Conservation (phyloP, 2,329 filamentous ascomycete genomes). For the Beauveria varroae region DNA sequence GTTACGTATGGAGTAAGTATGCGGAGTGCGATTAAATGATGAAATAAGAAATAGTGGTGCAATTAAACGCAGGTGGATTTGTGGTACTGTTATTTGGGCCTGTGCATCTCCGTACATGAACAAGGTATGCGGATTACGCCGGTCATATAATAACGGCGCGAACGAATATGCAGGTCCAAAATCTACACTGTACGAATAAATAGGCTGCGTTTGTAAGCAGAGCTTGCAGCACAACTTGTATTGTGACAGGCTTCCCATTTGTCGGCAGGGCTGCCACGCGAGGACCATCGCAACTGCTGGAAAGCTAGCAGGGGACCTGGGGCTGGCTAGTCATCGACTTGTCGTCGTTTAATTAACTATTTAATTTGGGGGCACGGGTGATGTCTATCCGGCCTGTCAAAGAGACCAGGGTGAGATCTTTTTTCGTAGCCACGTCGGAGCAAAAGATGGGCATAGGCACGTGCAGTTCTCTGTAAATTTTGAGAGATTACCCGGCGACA, state of each 20-base stretch:
- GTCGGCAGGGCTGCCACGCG: conserved; percentile 1
- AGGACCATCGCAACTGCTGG: neutral
- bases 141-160: neutral
- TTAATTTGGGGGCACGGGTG: conserved; percentile 9
- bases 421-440: neutral
- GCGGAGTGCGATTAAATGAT: neutral
- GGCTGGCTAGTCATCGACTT: neutral
- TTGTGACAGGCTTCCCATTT: neutral
- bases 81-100: neutral
- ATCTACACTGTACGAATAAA: neutral
- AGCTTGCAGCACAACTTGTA: neutral
- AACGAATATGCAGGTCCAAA: neutral
- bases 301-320: neutral
- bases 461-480: neutral
- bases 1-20: neutral
- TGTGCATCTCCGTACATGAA: neutral
- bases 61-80: neutral
- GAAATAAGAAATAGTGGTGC: neutral
- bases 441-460: neutral
- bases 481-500: neutral
- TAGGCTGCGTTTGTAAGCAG: neutral
- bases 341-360: neutral
- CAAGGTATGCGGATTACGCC: neutral
- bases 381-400: neutral
- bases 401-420: neutral